A percentile compares a stretch with the other conserved stretches of the same genome.
phyloP scores from a whole-genome alignment of 768 basidiomycete genomes.

The Serpula lacrymans region DNA sequence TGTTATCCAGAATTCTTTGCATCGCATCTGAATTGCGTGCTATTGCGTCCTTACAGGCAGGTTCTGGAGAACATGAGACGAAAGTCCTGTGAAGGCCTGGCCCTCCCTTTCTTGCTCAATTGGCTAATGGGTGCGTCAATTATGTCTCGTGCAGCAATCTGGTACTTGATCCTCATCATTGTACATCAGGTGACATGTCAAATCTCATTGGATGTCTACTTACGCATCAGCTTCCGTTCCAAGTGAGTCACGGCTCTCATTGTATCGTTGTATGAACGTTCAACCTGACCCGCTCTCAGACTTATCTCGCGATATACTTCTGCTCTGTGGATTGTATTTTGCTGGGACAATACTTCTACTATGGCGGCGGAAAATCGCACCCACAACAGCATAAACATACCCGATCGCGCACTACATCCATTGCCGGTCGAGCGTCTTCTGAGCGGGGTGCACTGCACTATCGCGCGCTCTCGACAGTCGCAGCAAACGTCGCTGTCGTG shows the following conservation, averaged over 20 bases:
- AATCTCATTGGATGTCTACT: conserved; percentile 90
- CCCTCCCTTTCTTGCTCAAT: conserved; percentile 88
- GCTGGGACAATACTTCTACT: conserved; percentile 80
- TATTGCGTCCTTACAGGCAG: conserved; percentile 51
- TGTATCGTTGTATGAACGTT: conserved; percentile 8
- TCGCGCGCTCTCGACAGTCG: conserved; percentile 64
- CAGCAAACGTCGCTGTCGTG: conserved; percentile 68
- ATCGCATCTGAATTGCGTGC: conserved; percentile 5
- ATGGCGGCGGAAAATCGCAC: conserved; percentile 38
- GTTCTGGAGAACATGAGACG: conserved; percentile 72
- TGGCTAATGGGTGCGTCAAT: conserved; percentile 79
- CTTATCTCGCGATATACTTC: conserved; percentile 89
- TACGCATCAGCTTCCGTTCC: conserved; percentile 92
- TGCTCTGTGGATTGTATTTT: conserved; percentile 76
- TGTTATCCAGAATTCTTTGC: too few relatives aligned
- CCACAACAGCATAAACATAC: conserved; percentile 32
- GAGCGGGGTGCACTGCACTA: conserved; percentile 60
- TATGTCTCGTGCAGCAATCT: conserved; percentile 8
- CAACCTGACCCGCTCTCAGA: conserved; percentile 42
- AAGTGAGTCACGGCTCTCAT: conserved; percentile 47
- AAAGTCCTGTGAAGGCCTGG: conserved; percentile 85
- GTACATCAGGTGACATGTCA: conserved; percentile 74
- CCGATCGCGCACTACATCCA: conserved; percentile 41
- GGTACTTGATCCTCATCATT: background rate
- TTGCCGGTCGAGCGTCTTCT: conserved; percentile 44